Conservation (phyloP, 2,329 filamentous ascomycete species). For the Sarocladium strictum region DNA sequence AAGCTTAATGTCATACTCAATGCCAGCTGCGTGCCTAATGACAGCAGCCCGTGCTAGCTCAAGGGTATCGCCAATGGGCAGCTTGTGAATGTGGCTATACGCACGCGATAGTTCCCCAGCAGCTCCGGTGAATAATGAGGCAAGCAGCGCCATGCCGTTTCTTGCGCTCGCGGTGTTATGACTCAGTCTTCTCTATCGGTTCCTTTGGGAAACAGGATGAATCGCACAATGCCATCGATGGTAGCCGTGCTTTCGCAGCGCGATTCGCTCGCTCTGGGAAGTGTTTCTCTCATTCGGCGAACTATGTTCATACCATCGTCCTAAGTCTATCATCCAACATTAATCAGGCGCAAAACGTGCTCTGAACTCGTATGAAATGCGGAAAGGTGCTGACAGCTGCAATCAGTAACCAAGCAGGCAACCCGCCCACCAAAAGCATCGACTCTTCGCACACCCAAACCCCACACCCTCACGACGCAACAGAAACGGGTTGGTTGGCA, state of each 20-base stretch:
- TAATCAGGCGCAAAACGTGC: not conserved
- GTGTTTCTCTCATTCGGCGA: not conserved
- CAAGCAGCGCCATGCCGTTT: not conserved
- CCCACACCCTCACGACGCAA: constrained; percentile 22
- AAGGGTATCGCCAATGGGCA: not conserved
- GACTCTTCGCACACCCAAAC: not conserved
- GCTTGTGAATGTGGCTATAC: not conserved
- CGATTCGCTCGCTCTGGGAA: too few relatives aligned
- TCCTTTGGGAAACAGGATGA: too few relatives aligned
- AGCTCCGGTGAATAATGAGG: not conserved
- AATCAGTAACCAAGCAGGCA: not conserved
- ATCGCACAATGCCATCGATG: too few relatives aligned
- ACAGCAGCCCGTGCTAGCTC: not conserved
- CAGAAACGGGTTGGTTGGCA: constrained; percentile 28
- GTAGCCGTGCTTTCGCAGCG: too few relatives aligned
- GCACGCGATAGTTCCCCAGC: not conserved
- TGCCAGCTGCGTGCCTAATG: not conserved
- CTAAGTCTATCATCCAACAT: constrained; percentile 5
- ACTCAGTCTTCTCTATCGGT: not conserved
- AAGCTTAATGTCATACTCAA: constrained; percentile 8
- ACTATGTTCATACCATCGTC: not conserved
- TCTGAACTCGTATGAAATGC: not conserved
- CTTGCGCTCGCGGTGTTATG: not conserved
- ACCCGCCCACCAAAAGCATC: not conserved
- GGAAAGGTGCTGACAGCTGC: not conserved